Evolutionary conservation across 208 protist genomes (phyloP).

Genomic region (Leishmania amazonensis): DNA sequence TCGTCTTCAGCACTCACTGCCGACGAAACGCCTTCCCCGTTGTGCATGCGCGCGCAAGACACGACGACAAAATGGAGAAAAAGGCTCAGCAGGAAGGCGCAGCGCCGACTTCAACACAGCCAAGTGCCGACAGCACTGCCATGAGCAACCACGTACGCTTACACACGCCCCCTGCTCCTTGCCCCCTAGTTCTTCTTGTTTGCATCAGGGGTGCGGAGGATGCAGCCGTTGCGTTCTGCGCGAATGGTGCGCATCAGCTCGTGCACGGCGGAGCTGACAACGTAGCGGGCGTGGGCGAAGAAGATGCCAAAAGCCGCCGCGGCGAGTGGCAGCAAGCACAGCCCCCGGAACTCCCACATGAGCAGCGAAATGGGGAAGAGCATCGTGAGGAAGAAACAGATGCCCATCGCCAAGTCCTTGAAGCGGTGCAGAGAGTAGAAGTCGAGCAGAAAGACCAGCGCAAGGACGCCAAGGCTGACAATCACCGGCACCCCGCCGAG

Average conservation of each 20-base stretch:
- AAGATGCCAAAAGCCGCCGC: conserved; percentile 62
- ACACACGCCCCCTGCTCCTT: neutral
- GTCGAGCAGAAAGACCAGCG: conserved; percentile 68
- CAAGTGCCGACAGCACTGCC: neutral
- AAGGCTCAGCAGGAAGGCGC: neutral
- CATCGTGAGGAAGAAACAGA: conserved; percentile 53
- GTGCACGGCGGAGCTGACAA: conserved; percentile 40
- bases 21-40: neutral
- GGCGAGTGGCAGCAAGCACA: conserved; percentile 58
- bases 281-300: conserved; percentile 49
- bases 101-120: neutral
- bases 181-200: conserved; percentile 7
- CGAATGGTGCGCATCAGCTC: conserved; percentile 44
- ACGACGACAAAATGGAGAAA: neutral
- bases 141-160: neutral
- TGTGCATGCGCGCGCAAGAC: neutral
- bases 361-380: conserved; percentile 72
- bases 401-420: conserved; percentile 60
- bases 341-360: conserved; percentile 62
- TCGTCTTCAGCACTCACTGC: neutral
- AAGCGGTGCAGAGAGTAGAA: conserved; percentile 48
- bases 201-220: neutral
- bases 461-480: conserved; percentile 56
- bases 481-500: conserved; percentile 62
- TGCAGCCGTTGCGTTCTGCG: conserved; percentile 17